phyloP scores from a whole-genome alignment of 768 basidiomycete genomes.

The Glaciozyma martinii region DNA sequence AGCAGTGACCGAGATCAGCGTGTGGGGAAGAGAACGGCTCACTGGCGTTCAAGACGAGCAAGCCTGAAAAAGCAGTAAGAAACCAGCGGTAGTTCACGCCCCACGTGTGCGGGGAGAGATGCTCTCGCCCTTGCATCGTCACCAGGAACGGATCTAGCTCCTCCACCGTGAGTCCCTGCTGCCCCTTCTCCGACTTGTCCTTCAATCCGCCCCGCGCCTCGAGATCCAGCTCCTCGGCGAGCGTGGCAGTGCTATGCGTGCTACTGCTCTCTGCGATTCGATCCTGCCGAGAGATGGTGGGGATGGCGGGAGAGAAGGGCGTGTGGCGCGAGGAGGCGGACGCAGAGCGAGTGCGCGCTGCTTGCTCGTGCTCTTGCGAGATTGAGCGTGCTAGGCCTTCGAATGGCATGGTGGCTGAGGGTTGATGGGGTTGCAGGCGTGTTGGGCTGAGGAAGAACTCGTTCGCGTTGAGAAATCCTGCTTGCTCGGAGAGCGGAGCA shows the following conservation, averaged over 20 bases:
- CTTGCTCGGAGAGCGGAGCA: too few relatives aligned
- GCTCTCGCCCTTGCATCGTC: constrained; percentile 27
- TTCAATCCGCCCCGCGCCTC: too few relatives aligned
- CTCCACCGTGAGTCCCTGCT: neutral
- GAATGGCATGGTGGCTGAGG: neutral
- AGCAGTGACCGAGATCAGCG: neutral
- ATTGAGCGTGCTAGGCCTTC: neutral
- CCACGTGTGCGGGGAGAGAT: constrained; percentile 33
- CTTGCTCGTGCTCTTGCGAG: neutral
- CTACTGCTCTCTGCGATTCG: neutral
- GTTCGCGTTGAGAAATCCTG: too few relatives aligned
- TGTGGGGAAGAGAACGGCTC: neutral
- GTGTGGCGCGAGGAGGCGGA: neutral
- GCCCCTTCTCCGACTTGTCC: neutral
- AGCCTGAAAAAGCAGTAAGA: constrained; percentile 31
- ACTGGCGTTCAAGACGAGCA: constrained; percentile 36
- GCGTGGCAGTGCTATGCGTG: neutral
- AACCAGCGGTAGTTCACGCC: constrained; percentile 31
- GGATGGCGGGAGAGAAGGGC: neutral
- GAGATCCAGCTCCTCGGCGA: neutral
- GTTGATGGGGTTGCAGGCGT: too few relatives aligned
- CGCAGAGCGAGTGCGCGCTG: neutral
- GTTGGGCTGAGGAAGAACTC: too few relatives aligned
- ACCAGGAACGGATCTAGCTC: constrained; percentile 29
- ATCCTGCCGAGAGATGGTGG: neutral